phyloP scores from a whole-genome alignment of 139 green algal species.

The Diplosphaera chodatii region DNA sequence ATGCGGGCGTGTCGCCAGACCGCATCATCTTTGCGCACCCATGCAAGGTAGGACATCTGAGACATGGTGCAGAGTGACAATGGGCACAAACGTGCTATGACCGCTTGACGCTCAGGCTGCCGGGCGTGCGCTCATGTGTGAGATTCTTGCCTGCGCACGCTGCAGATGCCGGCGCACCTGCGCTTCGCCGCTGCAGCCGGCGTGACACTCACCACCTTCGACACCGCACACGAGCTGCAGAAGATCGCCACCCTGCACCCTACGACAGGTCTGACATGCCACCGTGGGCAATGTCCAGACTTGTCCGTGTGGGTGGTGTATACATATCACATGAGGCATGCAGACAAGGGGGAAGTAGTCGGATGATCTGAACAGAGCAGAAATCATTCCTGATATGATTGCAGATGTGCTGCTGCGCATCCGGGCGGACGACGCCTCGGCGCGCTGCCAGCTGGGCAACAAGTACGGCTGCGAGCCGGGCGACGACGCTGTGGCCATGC shows the following conservation, averaged over 20 bases:
- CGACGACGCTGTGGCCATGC: constrained; percentile 43
- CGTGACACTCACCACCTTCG: constrained; percentile 74
- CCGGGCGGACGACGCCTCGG: constrained; percentile 56
- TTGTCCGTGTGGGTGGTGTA: no score
- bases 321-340: neutral
- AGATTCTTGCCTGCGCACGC: neutral
- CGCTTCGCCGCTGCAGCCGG: constrained; percentile 27
- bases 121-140: neutral
- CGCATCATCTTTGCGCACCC: constrained; percentile 84
- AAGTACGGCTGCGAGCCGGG: constrained; percentile 74
- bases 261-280: constrained; percentile 24
- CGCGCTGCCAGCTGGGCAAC: constrained; percentile 49
- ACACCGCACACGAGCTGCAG: constrained; percentile 73
- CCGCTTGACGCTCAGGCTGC: no score
- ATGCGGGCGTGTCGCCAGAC: constrained; percentile 50
- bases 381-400: no score
- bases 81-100: no score
- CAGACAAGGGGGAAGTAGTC: no score
- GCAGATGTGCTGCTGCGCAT: constrained; percentile 70
- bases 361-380: no score
- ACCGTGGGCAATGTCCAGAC: no score
- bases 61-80: no score
- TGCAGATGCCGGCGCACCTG: constrained; percentile 23
- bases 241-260: constrained; percentile 68
- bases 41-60: constrained; percentile 58